phyloP scores from a whole-genome alignment of 768 basidiomycete species.

The Chlorophyllum brunneum region DNA sequence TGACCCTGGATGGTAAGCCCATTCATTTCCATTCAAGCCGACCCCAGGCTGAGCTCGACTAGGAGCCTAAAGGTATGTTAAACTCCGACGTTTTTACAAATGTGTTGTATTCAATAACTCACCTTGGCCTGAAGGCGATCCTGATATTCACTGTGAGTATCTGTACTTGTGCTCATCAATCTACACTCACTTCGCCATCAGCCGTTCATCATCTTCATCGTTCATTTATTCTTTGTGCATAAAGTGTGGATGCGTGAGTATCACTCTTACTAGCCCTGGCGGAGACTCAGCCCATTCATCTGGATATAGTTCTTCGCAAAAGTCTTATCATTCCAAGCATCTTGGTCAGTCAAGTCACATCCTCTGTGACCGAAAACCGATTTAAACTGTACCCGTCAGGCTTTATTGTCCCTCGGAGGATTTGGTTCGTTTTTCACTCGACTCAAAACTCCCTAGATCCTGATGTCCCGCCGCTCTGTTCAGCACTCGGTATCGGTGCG shows the following conservation, averaged over 20 bases:
- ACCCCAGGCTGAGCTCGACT: neutral
- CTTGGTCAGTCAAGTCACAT: too few species aligned
- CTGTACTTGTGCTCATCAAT: too few species aligned
- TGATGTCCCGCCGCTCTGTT: neutral
- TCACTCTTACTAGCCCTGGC: neutral
- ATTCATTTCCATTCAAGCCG: neutral
- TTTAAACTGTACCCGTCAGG: too few species aligned
- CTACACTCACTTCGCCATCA: neutral
- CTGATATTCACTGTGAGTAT: neutral
- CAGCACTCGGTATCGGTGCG: neutral
- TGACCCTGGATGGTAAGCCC: neutral
- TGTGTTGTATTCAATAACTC: neutral
- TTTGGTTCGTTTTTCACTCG: neutral
- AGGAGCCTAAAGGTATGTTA: neutral
- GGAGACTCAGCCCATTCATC: too few species aligned
- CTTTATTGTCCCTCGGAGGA: neutral
- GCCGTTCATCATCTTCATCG: neutral
- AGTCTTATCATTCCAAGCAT: too few species aligned
- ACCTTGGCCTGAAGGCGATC: neutral
- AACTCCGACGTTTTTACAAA: neutral
- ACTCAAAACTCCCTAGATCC: neutral
- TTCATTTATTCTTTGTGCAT: neutral
- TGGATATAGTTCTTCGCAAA: too few species aligned
- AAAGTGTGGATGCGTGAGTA: constrained; percentile 3
- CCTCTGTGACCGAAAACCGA: too few species aligned